phyloP scores from a whole-genome alignment of 306 rosid species.

The Trifolium repens region DNA sequence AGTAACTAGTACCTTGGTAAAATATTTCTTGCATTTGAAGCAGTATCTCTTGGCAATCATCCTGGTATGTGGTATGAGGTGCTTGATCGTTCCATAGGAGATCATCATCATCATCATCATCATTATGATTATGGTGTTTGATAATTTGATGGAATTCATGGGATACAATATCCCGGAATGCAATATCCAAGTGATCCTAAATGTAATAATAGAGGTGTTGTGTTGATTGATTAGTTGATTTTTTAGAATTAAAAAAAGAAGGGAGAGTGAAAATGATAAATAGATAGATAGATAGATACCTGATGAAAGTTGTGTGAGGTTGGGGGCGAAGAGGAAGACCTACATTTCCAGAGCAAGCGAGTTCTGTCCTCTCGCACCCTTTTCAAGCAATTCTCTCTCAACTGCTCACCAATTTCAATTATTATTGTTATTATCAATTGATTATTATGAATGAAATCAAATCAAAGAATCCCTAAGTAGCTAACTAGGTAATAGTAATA shows the following conservation, averaged over 20 bases:
- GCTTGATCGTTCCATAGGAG: constrained; percentile 73
- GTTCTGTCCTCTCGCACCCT: constrained; percentile 75
- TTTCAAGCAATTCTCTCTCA: constrained; percentile 77
- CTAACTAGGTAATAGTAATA: background rate
- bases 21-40: constrained; percentile 84
- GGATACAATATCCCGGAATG: constrained; percentile 66
- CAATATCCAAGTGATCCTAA: constrained; percentile 37
- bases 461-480: background rate
- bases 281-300: constrained; percentile 32
- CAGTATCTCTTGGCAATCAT: constrained; percentile 72
- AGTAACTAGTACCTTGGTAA: constrained; percentile 39
- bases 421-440: too few species aligned
- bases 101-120: constrained; percentile 46
- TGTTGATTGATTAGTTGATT: background rate
- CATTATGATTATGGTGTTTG: constrained; percentile 23
- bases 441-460: background rate
- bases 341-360: constrained; percentile 78
- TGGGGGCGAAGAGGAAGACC: constrained; percentile 33
- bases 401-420: constrained; percentile 22
- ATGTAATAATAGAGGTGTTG: background rate
- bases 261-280: too few species aligned
- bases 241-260: background rate
- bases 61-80: constrained; percentile 53
- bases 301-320: constrained; percentile 45
- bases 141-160: constrained; percentile 68